Evolutionary conservation across 139 green algal genomes (phyloP), one percentile per base, ranked within the genome.

Genomic region (Chlorella sp.): DNA sequence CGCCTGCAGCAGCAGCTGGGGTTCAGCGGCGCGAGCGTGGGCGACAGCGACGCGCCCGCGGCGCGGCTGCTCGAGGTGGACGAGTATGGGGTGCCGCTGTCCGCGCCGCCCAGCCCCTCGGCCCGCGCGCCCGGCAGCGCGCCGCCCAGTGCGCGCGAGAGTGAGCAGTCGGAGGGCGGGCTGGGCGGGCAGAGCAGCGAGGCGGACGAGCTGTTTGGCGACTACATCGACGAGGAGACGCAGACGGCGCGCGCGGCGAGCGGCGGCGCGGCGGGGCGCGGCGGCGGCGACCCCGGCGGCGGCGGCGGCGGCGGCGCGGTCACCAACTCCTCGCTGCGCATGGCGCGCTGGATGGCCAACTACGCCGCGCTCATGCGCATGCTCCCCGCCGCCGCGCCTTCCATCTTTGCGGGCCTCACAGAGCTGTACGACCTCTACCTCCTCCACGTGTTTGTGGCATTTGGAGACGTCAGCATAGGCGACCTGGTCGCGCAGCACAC

Each of bases 341-440:
- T 89, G 25, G 67, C 67, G 55, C 77, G 84, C 59, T 84, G 79
- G 77, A 67, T 88, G 70, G 42, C 59, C 6, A 76, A 90, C 43
- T 90, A 90, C 58, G 79, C 62, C 0, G 27, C 61, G 21, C 82
- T 90, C 8, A 90, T 90, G 84, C 63, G 79, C 78, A 67, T 70
- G 50, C 76, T 90, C 25, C 56, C 61, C 51, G 56, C 74, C 31
- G 74, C 76, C 0, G 41, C 79, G 0, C 76, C 71, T 62, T 42
- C 66, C 43, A 85, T 88, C 25, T 87, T 80, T 41, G 56, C 27
- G 2, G 79, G 83, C 42, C 43, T 90, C 8, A 80, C 60, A 21
- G 82, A 89, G 67, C 71, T 90, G 64, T 86, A 83, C 63, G 83
- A 90, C 55, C 72, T 90, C 43, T 89, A 85, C 75, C 48, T 90